Percentiles rank a stretch among this genome's conserved stretches.
Conservation (phyloP, 345 rosid genomes). For the Bruguiera sexangula region DNA sequence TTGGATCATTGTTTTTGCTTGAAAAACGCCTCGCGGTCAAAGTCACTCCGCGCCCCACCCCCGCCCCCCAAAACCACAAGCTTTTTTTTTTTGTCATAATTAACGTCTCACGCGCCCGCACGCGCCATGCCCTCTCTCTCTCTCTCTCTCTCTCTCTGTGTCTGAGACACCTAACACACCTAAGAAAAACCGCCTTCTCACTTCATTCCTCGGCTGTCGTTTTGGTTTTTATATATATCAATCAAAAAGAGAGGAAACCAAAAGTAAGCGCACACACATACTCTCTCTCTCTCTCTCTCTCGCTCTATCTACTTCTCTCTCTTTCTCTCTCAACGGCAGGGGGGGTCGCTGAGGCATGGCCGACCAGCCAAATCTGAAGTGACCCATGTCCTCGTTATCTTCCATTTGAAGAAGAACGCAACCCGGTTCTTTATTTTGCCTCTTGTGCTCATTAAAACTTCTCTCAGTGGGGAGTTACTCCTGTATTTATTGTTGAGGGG, state of each 20-base stretch:
- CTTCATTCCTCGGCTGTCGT: background rate
- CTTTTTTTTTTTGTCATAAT: background rate
- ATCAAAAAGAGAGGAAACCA: background rate
- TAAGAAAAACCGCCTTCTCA: background rate
- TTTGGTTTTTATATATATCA: background rate
- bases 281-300: background rate
- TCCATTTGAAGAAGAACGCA: background rate
- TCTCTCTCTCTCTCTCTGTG: background rate
- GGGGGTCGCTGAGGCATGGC: constrained; percentile 7
- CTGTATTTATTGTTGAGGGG: background rate
- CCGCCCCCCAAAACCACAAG: background rate
- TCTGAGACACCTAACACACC: background rate
- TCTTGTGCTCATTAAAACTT: background rate
- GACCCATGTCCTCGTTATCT: constrained; percentile 2
- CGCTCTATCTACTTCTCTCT: background rate
- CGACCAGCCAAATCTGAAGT: constrained; percentile 15
- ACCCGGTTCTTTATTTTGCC: too few relatives aligned
- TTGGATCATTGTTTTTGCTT: background rate
- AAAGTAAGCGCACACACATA: background rate
- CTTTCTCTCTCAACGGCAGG: background rate
- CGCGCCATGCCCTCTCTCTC: background rate
- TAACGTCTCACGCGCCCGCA: background rate
- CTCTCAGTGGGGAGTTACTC: background rate
- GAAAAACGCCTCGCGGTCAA: background rate
- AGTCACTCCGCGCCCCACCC: background rate